Evolutionary conservation across 768 basidiomycete species (phyloP).

Genomic region (Boletellus emodensis): DNA sequence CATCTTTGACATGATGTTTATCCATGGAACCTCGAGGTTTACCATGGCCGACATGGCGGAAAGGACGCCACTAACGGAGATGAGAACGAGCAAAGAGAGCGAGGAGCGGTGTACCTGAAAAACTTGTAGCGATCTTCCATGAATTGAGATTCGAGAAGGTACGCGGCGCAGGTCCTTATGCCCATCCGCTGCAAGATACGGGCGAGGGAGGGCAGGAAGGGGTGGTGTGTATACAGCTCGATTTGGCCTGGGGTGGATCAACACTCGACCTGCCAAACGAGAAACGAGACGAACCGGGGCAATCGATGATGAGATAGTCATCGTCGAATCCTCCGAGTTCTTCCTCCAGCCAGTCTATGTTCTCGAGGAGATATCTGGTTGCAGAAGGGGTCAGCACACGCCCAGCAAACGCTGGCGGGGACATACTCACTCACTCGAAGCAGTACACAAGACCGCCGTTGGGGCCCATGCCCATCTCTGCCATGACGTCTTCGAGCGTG

Average conservation of each 20-base stretch:
- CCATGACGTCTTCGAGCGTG: slow-evolving; percentile 93
- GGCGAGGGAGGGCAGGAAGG: slow-evolving; percentile 90
- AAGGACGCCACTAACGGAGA: slow-evolving; percentile 70
- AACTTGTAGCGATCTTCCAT: slow-evolving; percentile 99
- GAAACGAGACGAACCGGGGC: slow-evolving; percentile 59
- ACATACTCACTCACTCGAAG: slow-evolving; percentile 89
- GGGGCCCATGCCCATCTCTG: slow-evolving; percentile 89
- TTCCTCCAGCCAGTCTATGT: slow-evolving; percentile 98
- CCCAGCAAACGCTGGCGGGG: background rate
- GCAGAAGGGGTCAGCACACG: background rate
- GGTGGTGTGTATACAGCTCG: slow-evolving; percentile 97
- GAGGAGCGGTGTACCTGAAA: slow-evolving; percentile 60
- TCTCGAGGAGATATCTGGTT: slow-evolving; percentile 86
- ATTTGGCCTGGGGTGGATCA: slow-evolving; percentile 71
- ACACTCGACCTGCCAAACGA: background rate
- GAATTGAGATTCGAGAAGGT: slow-evolving; percentile 96
- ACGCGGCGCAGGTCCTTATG: slow-evolving; percentile 83
- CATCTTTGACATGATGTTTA: slow-evolving; percentile 99
- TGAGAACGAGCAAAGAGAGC: slow-evolving; percentile 1
- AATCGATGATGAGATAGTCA: slow-evolving; percentile 92
- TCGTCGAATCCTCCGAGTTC: slow-evolving; percentile 92
- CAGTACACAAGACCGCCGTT: slow-evolving; percentile 98
- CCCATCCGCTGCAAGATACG: slow-evolving; percentile 68
- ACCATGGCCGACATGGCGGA: slow-evolving; percentile 99
- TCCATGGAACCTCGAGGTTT: slow-evolving; percentile 93